A percentile compares a stretch with the other conserved stretches of the same genome.
Conservation (phyloP, 495 filamentous ascomycete species). For the Trichoderma reesei region DNA sequence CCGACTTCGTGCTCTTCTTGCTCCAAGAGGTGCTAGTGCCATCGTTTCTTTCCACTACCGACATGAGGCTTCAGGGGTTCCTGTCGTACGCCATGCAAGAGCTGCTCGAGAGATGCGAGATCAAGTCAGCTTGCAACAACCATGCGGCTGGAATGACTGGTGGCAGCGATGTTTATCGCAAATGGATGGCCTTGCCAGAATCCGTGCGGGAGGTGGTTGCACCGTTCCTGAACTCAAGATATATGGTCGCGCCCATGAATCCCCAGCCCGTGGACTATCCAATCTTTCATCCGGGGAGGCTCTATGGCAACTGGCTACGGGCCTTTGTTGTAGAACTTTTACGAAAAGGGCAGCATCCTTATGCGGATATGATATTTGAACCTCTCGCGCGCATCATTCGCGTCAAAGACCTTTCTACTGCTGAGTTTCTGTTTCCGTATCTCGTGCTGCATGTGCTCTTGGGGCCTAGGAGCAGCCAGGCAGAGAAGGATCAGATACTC, state of each 20-base stretch:
- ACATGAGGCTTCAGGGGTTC: conserved; percentile 79
- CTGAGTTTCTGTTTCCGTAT: conserved; percentile 80
- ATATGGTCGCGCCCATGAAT: conserved; percentile 54
- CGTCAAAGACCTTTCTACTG: conserved; percentile 70
- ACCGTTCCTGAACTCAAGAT: conserved; percentile 78
- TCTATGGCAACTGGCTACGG: conserved; percentile 75
- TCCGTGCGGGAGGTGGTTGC: conserved; percentile 66
- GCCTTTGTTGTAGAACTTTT: conserved; percentile 72
- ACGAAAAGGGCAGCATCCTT: conserved; percentile 56
- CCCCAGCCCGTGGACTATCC: conserved; percentile 56
- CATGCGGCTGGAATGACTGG: conserved; percentile 11
- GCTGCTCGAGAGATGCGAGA: conserved; percentile 63
- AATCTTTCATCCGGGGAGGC: conserved; percentile 52
- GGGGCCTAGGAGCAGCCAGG: conserved; percentile 46
- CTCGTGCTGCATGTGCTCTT: conserved; percentile 70
- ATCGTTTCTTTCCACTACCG: conserved; percentile 79
- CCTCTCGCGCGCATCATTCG: conserved; percentile 70
- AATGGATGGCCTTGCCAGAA: conserved; percentile 69
- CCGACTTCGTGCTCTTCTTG: conserved; percentile 76
- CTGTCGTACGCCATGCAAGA: conserved; percentile 91
- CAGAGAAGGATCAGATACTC: conserved; percentile 56
- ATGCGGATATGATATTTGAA: conserved; percentile 65
- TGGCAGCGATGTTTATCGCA: conserved; percentile 39
- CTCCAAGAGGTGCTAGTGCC: conserved; percentile 82
- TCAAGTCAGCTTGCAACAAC: conserved; percentile 46